A percentile compares a stretch with the other conserved stretches of the same genome.
Evolutionary conservation across 768 basidiomycete genomes (phyloP).

Genomic region (Cyclocybe aegerita): DNA sequence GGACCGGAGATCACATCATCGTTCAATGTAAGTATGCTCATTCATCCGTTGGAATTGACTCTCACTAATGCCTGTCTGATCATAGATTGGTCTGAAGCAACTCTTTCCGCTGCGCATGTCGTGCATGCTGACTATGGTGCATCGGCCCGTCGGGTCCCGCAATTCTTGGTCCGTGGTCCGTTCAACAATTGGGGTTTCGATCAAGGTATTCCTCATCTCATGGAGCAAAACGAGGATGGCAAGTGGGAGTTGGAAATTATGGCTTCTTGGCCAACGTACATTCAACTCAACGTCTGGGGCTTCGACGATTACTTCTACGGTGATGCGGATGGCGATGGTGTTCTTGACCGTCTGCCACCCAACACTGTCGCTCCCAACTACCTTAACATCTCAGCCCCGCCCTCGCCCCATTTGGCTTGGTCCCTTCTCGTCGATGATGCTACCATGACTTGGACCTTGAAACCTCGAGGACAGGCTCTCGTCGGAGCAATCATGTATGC

Average conservation of each 20-base stretch:
- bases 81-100: constrained; percentile 76
- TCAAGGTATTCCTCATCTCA: constrained; percentile 68
- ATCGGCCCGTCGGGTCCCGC: constrained; percentile 75
- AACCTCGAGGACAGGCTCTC: constrained; percentile 79
- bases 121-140: constrained; percentile 78
- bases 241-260: constrained; percentile 88
- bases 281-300: constrained; percentile 89
- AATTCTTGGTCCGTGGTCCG: constrained; percentile 82
- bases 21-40: constrained; percentile 69
- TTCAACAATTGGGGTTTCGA: constrained; percentile 95
- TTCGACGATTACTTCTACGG: constrained; percentile 94
- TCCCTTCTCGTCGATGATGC: constrained; percentile 77
- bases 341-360: constrained; percentile 89
- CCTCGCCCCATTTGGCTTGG: constrained; percentile 87
- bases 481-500: constrained; percentile 89
- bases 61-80: not conserved
- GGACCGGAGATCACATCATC: constrained; percentile 83
- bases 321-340: constrained; percentile 82
- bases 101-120: constrained; percentile 60
- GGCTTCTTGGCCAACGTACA: constrained; percentile 85
- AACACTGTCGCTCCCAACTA: constrained; percentile 85
- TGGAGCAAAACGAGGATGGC: constrained; percentile 63
- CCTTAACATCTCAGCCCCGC: constrained; percentile 90
- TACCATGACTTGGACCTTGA: constrained; percentile 71
- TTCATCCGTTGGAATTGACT: not conserved